A percentile compares a stretch with the other conserved stretches of the same genome.
These are phyloP conservation scores for Salix dunnii DNA, from an alignment of 345 rosid genomes.

Conservation along the genomic window DNA sequence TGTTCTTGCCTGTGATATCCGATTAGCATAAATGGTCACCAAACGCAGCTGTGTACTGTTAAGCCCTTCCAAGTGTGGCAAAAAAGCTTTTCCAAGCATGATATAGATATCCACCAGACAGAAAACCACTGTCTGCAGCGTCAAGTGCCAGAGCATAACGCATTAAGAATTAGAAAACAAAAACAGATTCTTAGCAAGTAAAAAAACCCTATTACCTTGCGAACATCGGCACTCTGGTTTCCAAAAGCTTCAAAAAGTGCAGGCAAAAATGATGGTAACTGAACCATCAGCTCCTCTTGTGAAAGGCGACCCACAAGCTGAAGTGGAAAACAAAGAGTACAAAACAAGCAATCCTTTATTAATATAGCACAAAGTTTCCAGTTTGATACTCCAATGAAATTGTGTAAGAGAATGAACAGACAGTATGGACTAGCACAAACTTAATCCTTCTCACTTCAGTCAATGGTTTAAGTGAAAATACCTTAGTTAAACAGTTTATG, in stretches of 20 bases:
- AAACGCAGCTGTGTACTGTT: conserved; percentile 84
- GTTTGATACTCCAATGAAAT: not conserved
- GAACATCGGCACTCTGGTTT: conserved; percentile 94
- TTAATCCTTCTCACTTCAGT: not conserved
- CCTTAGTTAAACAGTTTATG: conserved; percentile 95
- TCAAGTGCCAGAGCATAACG: not conserved
- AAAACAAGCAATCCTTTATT: not conserved
- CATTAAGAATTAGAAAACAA: not conserved
- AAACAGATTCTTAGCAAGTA: too few species aligned
- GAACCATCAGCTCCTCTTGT: conserved; percentile 76
- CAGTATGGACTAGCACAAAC: not conserved
- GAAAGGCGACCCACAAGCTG: conserved; percentile 96
- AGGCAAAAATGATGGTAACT: conserved; percentile 84
- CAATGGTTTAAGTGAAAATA: conserved; percentile 17
- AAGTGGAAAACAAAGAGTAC: conserved; percentile 18
- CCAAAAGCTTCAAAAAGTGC: conserved; percentile 97
- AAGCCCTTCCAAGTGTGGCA: conserved; percentile 88
- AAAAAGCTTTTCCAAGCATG: conserved; percentile 94
- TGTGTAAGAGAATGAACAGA: not conserved
- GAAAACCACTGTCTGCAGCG: conserved; percentile 89
- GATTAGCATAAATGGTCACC: conserved; percentile 93
- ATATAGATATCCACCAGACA: conserved; percentile 97
- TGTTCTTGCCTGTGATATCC: conserved; percentile 97
- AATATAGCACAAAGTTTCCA: not conserved
- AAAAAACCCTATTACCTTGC: conserved; percentile 56